These are phyloP conservation scores for Aphanoascus verrucosus DNA, from an alignment of 2,329 filamentous ascomycete species.

Conservation along the genomic window DNA sequence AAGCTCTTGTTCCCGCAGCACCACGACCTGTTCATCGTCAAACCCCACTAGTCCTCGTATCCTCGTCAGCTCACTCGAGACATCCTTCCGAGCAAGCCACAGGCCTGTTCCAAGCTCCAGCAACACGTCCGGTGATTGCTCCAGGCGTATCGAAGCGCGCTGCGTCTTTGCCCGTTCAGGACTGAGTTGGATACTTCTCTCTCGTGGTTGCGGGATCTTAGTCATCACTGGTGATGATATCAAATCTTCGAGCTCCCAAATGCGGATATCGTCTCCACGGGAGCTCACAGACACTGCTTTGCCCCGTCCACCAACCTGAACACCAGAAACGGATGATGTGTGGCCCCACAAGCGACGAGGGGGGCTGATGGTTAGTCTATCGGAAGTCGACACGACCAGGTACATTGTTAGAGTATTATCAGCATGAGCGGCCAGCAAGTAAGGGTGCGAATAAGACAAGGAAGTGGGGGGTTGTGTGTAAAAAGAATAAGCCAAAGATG, in stretches of 20 bases:
- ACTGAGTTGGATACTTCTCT: slow-evolving; percentile 46
- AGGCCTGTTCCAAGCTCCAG: slow-evolving; percentile 16
- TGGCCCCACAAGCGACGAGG: slow-evolving; percentile 80
- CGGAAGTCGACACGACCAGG: slow-evolving; percentile 62
- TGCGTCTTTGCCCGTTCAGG: slow-evolving; percentile 24
- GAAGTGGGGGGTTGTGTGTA: slow-evolving; percentile 44
- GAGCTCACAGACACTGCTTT: slow-evolving; percentile 84
- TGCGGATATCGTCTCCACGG: slow-evolving; percentile 65
- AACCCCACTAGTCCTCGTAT: slow-evolving; percentile 65
- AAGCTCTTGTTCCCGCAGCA: slow-evolving; percentile 58
- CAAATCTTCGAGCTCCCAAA: slow-evolving; percentile 81
- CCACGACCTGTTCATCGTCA: slow-evolving; percentile 83
- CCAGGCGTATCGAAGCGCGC: slow-evolving; percentile 12
- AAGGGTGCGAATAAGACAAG: slow-evolving; percentile 68
- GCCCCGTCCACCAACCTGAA: slow-evolving; percentile 70
- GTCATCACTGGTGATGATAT: slow-evolving; percentile 39
- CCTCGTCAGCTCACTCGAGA: slow-evolving; percentile 33
- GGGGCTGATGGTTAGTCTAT: slow-evolving; percentile 55
- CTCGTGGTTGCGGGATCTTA: slow-evolving; percentile 34
- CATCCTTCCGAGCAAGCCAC: slow-evolving; percentile 28
- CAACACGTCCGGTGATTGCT: neutral
- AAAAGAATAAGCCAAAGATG: neutral
- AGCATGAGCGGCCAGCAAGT: slow-evolving; percentile 68
- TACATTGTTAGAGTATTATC: slow-evolving; percentile 83
- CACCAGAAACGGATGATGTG: slow-evolving; percentile 77